Conservation (phyloP, 2,329 filamentous ascomycete genomes). For the Xylaria sp. region DNA sequence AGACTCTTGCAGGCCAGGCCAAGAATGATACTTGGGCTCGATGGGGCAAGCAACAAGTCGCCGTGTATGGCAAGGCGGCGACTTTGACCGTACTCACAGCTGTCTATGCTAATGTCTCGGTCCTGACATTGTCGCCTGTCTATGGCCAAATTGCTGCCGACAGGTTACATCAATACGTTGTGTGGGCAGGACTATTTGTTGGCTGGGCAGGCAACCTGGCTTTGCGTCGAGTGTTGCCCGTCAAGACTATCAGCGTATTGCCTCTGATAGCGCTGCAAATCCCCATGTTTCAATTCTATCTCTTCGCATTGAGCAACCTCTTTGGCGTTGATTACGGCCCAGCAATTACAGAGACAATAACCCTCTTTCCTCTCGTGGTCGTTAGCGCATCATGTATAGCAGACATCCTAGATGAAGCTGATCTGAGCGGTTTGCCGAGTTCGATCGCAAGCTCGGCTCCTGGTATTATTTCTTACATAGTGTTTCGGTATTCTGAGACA, state of each 20-base stretch:
- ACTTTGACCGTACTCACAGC: slow-evolving; percentile 68
- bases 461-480: slow-evolving; percentile 72
- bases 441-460: slow-evolving; percentile 71
- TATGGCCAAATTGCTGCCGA: slow-evolving; percentile 86
- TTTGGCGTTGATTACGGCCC: slow-evolving; percentile 80
- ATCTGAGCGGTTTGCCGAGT: slow-evolving; percentile 64
- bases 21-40: slow-evolving; percentile 49
- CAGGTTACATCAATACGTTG: slow-evolving; percentile 74
- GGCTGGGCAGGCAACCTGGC: slow-evolving; percentile 76
- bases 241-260: slow-evolving; percentile 64
- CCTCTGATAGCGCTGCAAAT: slow-evolving; percentile 80
- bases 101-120: slow-evolving; percentile 74
- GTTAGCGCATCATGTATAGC: slow-evolving; percentile 72
- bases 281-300: slow-evolving; percentile 75
- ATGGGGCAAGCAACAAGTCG: slow-evolving; percentile 51
- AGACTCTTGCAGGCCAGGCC: slow-evolving; percentile 56
- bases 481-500: slow-evolving; percentile 66
- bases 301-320: slow-evolving; percentile 72
- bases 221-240: slow-evolving; percentile 60
- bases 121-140: slow-evolving; percentile 82
- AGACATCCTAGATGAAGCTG: slow-evolving; percentile 70
- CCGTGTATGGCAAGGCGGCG: slow-evolving; percentile 55
- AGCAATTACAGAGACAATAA: slow-evolving; percentile 76
- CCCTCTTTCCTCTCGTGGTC: slow-evolving; percentile 75
- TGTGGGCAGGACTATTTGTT: slow-evolving; percentile 73